Percentiles rank a stretch among this genome's conserved stretches.
Conservation (phyloP, 2,329 filamentous ascomycete species). For the Ophiostoma pallidulum region DNA sequence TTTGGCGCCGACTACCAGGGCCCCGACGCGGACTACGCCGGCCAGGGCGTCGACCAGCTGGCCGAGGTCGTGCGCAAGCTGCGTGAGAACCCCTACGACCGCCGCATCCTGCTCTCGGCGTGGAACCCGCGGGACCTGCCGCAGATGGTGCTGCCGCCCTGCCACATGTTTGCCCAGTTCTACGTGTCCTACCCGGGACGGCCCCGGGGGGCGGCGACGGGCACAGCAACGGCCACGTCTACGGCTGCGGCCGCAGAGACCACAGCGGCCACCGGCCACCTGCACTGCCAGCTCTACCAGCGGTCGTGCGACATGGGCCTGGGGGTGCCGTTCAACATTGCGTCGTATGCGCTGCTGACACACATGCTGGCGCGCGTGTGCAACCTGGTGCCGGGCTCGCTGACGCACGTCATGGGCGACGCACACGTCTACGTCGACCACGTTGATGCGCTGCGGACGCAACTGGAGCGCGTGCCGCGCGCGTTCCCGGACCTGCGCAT, state of each 20-base stretch:
- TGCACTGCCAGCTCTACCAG: constrained; percentile 89
- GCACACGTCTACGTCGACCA: constrained; percentile 96
- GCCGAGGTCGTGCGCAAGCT: constrained; percentile 84
- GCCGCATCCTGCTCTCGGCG: constrained; percentile 79
- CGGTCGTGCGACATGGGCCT: constrained; percentile 94
- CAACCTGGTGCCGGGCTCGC: constrained; percentile 71
- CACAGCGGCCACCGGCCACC: constrained; percentile 48
- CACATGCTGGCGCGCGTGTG: constrained; percentile 91
- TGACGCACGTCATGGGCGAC: constrained; percentile 96
- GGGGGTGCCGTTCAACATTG: constrained; percentile 96
- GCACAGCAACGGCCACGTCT: constrained; percentile 19
- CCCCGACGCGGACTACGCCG: constrained; percentile 69
- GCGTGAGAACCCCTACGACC: constrained; percentile 73
- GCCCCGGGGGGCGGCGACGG: constrained; percentile 15
- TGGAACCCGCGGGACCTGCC: constrained; percentile 86
- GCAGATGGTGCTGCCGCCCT: constrained; percentile 87
- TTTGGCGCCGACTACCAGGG: constrained; percentile 88
- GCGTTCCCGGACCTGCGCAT: constrained; percentile 75
- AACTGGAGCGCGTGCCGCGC: constrained; percentile 70
- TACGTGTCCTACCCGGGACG: constrained; percentile 75
- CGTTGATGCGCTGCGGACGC: constrained; percentile 72
- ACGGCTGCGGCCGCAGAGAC: background rate
- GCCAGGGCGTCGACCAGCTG: constrained; percentile 86
- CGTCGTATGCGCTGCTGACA: constrained; percentile 83
- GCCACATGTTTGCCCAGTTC: constrained; percentile 97